Percentiles rank a stretch among this genome's conserved stretches.
phyloP scores from a whole-genome alignment of 805 yeast genomes.

The Kockiozyma suomiensis region DNA sequence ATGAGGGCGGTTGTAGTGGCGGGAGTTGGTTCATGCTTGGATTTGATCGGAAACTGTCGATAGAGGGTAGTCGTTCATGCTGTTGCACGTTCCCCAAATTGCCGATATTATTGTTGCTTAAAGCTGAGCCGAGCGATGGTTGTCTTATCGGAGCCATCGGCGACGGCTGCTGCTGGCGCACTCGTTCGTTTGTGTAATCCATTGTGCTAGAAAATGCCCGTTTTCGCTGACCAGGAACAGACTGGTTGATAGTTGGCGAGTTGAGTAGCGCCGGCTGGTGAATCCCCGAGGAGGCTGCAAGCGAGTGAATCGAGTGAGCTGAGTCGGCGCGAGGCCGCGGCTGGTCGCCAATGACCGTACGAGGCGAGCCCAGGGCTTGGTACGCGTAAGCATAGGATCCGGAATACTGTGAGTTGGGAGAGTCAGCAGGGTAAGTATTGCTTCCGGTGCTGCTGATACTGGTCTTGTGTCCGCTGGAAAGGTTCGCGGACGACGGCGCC shows the following conservation, averaged over 20 bases:
- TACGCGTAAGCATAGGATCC: constrained; percentile 10
- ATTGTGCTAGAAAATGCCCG: constrained; percentile 32
- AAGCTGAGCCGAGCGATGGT: not conserved
- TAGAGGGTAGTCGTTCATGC: constrained; percentile 18
- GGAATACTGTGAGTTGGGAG: constrained; percentile 23
- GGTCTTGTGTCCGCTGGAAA: constrained; percentile 12
- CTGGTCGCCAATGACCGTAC: constrained; percentile 8
- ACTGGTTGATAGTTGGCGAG: constrained; percentile 2
- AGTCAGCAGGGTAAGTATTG: constrained; percentile 16
- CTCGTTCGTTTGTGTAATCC: constrained; percentile 18
- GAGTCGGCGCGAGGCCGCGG: constrained; percentile 24
- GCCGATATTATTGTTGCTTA: not conserved
- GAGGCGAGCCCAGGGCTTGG: constrained; percentile 12
- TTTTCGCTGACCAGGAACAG: constrained; percentile 24
- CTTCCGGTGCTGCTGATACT: constrained; percentile 20
- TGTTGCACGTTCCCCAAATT: not conserved
- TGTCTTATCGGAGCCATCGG: constrained; percentile 12
- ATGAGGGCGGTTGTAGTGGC: constrained; percentile 12
- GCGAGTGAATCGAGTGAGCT: constrained; percentile 12
- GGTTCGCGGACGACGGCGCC: constrained; percentile 5
- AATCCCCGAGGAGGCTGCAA: constrained; percentile 6
- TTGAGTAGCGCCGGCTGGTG: constrained; percentile 10
- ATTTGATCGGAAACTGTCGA: constrained; percentile 15
- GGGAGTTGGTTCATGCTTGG: constrained; percentile 7
- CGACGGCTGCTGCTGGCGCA: constrained; percentile 15